Conservation (phyloP, 306 rosid genomes). For the Dryas drummondii region DNA sequence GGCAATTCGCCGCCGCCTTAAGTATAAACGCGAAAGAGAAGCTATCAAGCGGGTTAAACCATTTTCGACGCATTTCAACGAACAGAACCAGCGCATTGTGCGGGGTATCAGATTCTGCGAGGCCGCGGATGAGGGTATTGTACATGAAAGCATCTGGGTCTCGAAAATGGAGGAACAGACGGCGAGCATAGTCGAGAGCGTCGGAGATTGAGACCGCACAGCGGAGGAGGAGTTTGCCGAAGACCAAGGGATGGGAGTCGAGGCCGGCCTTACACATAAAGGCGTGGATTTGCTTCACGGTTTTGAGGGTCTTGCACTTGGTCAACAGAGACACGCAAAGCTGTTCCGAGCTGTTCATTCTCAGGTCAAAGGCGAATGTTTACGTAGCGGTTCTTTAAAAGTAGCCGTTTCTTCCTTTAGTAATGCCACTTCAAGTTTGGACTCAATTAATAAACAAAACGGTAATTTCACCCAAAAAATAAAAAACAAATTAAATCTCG, state of each 20-base stretch:
- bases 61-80: constrained; percentile 50
- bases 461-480: no score
- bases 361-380: not conserved
- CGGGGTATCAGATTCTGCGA: constrained; percentile 53
- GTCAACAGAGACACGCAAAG: constrained; percentile 39
- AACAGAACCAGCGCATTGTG: constrained; percentile 45
- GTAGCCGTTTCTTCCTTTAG: not conserved
- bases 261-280: constrained; percentile 44
- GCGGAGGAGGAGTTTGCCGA: constrained; percentile 75
- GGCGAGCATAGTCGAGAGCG: constrained; percentile 55
- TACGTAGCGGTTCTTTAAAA: not conserved
- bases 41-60: constrained; percentile 48
- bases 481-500: not conserved
- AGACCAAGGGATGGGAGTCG: constrained; percentile 43
- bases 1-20: constrained; percentile 61
- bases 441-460: no score
- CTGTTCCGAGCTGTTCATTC: constrained; percentile 41
- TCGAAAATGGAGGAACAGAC: constrained; percentile 51
- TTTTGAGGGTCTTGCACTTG: constrained; percentile 50
- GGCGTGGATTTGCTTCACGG: constrained; percentile 58
- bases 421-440: not conserved
- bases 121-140: constrained; percentile 76
- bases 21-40: constrained; percentile 76
- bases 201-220: constrained; percentile 59
- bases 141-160: constrained; percentile 82